Conservation (phyloP, 306 rosid genomes). For the Dicorynia guianensis region DNA sequence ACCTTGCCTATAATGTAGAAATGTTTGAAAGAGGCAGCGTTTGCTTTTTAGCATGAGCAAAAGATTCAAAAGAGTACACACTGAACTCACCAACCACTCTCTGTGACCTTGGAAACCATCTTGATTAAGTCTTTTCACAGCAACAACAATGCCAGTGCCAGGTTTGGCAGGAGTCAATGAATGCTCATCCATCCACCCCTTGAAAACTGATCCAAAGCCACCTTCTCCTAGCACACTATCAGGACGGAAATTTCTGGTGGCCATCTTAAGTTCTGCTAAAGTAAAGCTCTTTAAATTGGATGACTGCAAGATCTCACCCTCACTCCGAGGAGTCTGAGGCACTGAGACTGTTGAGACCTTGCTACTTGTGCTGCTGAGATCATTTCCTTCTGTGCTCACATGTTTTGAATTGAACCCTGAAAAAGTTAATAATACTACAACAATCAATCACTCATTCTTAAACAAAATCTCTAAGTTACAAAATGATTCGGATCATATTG, state of each 20-base stretch:
- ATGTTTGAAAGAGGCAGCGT: background rate
- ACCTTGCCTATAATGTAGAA: conserved; percentile 20
- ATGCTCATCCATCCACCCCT: conserved; percentile 73
- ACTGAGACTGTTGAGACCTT: conserved; percentile 39
- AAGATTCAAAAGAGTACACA: background rate
- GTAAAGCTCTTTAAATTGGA: conserved; percentile 60
- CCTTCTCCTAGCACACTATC: conserved; percentile 62
- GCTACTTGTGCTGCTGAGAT: conserved; percentile 38
- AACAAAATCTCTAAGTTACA: background rate
- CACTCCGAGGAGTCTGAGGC: conserved; percentile 45
- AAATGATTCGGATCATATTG: background rate
- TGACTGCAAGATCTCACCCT: conserved; percentile 57
- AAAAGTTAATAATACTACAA: conserved; percentile 28
- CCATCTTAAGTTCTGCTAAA: conserved; percentile 55
- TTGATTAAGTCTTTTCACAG: conserved; percentile 62
- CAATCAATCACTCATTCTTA: background rate
- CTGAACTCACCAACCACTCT: conserved; percentile 62
- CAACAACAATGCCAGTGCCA: conserved; percentile 54
- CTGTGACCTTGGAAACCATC: conserved; percentile 54
- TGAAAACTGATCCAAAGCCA: conserved; percentile 64
- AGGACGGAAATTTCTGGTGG: conserved; percentile 67
- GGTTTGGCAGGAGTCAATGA: conserved; percentile 60
- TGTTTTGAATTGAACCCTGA: conserved; percentile 57
- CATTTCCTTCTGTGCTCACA: conserved; percentile 39
- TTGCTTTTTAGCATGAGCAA: conserved; percentile 1